Evolutionary conservation across 352 stramenopile species (phyloP), one percentile per base, ranked within the genome.

Genomic region (Globisporangium abappressorium): DNA sequence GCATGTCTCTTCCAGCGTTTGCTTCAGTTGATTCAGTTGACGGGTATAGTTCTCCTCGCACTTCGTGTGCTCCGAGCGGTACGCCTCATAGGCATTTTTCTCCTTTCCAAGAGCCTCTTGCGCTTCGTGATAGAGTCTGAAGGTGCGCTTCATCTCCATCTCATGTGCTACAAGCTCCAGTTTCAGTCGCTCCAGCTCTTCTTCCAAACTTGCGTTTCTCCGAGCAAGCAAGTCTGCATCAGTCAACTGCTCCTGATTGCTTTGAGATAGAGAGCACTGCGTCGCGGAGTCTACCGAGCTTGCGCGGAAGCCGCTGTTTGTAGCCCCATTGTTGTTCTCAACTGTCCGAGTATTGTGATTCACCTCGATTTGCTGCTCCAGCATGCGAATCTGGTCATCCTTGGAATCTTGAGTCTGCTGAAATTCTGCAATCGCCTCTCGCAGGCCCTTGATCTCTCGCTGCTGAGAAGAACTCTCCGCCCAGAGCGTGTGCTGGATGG

Each of bases 401-500:
- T 56, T 51, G 15, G 70, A 11, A 8, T 70, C 15, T 46, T 64
- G 76, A 7, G 65, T 43, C 53, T 74, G 71, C 7, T 73, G 64
- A 24, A 71, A 63, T 6, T 73, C 57, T 3, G 64, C 47, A 2
- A 84, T 51, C 36, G 56, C 53, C 5, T 63, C 57, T n/a, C 57
- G 38, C 11, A 84, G 46, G 20, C 69, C 60, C 18, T 62, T 56
- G 30, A 78, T 75, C 65, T 83, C 73, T 9, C 33, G 26, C 2
- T 66, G 38, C 20, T 72, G 59, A 1, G 22, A 34, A 3, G 53
- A 70, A 6, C 70, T 71, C 33, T 87, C 77, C 22, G 69, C 59
- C 73, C 73, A 83, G 33, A 76, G 30, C 26, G 47, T 63, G 24
- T 84, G 68, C 51, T 74, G 69, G 33, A 68, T 68, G n/a, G 63